phyloP scores from a whole-genome alignment of 495 filamentous ascomycete species.

The Cladorrhinum samala region DNA sequence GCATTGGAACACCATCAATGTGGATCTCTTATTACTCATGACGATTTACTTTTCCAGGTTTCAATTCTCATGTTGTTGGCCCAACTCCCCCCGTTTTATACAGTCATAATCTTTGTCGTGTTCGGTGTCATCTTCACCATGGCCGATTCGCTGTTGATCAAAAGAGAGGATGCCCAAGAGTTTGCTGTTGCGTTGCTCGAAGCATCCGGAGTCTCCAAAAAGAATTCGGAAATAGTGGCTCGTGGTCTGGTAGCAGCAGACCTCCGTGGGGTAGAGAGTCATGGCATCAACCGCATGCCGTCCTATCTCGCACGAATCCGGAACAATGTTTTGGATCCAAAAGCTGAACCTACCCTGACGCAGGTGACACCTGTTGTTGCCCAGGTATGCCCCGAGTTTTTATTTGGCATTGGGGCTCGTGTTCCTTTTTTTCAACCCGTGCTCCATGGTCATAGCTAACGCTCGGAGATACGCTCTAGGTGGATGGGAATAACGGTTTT shows the following conservation, averaged over 20 bases:
- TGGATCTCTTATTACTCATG: too few species aligned
- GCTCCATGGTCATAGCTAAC: too few species aligned
- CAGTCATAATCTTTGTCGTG: not conserved
- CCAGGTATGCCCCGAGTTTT: too few species aligned
- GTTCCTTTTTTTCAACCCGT: too few species aligned
- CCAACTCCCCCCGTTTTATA: too few species aligned
- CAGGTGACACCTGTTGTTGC: constrained; percentile 63
- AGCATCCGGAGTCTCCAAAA: constrained; percentile 50
- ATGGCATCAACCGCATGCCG: constrained; percentile 70
- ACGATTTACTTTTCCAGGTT: too few species aligned
- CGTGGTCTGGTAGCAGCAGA: constrained; percentile 63
- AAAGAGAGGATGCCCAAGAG: constrained; percentile 12
- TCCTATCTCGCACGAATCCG: constrained; percentile 68
- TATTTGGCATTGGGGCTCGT: too few species aligned
- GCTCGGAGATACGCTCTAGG: too few species aligned
- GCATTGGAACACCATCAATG: too few species aligned
- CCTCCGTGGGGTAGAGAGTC: constrained; percentile 70
- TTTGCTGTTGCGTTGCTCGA: constrained; percentile 39
- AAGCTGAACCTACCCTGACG: constrained; percentile 47
- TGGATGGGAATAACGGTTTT: constrained; percentile 70
- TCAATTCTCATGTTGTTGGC: too few species aligned
- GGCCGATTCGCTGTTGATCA: constrained; percentile 12
- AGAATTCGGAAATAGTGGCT: constrained; percentile 55
- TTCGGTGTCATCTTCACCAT: too few species aligned
- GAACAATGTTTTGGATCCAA: constrained; percentile 54